These are phyloP conservation scores for Suhomyces coccinellae DNA, from an alignment of 1,139 yeast species.

Conservation along the genomic window DNA sequence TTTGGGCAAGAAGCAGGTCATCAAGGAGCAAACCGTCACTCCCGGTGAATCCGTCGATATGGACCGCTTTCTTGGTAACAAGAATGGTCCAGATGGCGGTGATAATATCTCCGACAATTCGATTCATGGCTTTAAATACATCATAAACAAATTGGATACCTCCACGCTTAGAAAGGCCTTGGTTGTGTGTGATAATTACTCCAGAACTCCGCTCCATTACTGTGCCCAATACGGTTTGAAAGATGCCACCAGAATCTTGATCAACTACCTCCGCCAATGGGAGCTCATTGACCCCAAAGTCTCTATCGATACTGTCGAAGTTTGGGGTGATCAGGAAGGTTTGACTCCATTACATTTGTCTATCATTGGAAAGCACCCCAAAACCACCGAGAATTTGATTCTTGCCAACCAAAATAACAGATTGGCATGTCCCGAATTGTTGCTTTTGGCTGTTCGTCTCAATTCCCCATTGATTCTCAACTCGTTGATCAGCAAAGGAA, in stretches of 20 bases:
- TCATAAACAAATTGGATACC: slow-evolving; percentile 47
- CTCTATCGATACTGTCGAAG: slow-evolving; percentile 57
- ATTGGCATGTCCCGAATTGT: slow-evolving; percentile 49
- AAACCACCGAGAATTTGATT: slow-evolving; percentile 64
- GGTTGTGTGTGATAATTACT: slow-evolving; percentile 69
- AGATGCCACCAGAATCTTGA: slow-evolving; percentile 56
- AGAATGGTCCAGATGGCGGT: slow-evolving; percentile 64
- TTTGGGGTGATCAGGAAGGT: slow-evolving; percentile 85
- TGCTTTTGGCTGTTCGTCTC: slow-evolving; percentile 71
- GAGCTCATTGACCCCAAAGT: slow-evolving; percentile 35
- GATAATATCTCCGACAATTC: slow-evolving; percentile 26
- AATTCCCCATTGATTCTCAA: slow-evolving; percentile 59
- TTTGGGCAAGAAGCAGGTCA: slow-evolving; percentile 57
- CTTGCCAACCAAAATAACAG: slow-evolving; percentile 35
- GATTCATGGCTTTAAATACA: slow-evolving; percentile 52
- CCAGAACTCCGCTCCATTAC: slow-evolving; percentile 86
- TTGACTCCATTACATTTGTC: slow-evolving; percentile 84
- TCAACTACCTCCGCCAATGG: slow-evolving; percentile 43
- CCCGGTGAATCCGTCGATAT: slow-evolving; percentile 42
- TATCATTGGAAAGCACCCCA: slow-evolving; percentile 79
- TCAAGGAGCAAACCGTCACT: slow-evolving; percentile 26
- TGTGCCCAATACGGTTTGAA: slow-evolving; percentile 85
- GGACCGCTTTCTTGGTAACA: slow-evolving; percentile 32
- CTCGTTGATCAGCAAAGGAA: slow-evolving; percentile 55
- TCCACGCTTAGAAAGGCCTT: slow-evolving; percentile 50